Conservation (phyloP, 1,284 basidiomycete species). For the Uromyces viciae-fabae region DNA sequence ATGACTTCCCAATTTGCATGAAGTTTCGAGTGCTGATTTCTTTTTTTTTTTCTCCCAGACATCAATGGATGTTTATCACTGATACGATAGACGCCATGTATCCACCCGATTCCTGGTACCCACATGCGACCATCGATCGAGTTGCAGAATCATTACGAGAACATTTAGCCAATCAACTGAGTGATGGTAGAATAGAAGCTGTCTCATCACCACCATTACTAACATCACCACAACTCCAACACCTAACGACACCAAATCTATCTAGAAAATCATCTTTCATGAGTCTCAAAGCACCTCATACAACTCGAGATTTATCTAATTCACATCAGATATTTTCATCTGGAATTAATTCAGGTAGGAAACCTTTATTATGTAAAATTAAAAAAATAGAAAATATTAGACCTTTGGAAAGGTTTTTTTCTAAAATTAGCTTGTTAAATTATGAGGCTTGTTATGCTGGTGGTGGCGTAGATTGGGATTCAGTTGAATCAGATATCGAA, state of each 20-base stretch:
- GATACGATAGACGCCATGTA: conserved; percentile 95
- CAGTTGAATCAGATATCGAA: conserved; percentile 72
- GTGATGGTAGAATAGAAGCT: conserved; percentile 37
- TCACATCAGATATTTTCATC: neutral
- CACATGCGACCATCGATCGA: conserved; percentile 84
- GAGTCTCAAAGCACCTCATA: conserved; percentile 8
- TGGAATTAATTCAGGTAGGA: conserved; percentile 59
- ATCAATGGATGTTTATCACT: conserved; percentile 98
- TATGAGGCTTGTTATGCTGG: conserved; percentile 84
- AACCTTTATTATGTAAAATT: conserved; percentile 67
- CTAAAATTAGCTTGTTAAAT: conserved; percentile 75
- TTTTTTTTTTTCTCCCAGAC: conserved; percentile 59
- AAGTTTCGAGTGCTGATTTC: neutral
- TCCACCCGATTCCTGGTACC: conserved; percentile 73
- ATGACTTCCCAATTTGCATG: too few relatives aligned
- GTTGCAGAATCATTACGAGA: conserved; percentile 71
- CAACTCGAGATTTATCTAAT: conserved; percentile 6
- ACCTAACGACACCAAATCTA: conserved; percentile 23
- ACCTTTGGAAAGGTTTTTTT: conserved; percentile 80
- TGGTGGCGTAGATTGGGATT: conserved; percentile 71
- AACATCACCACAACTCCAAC: conserved; percentile 26
- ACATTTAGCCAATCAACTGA: conserved; percentile 60
- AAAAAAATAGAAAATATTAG: conserved; percentile 73
- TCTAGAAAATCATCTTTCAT: conserved; percentile 10
- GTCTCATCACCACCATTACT: neutral